Evolutionary conservation across 805 yeast species (phyloP), one percentile per base, ranked within the genome.

Genomic region (Saturnispora ahearnii): DNA sequence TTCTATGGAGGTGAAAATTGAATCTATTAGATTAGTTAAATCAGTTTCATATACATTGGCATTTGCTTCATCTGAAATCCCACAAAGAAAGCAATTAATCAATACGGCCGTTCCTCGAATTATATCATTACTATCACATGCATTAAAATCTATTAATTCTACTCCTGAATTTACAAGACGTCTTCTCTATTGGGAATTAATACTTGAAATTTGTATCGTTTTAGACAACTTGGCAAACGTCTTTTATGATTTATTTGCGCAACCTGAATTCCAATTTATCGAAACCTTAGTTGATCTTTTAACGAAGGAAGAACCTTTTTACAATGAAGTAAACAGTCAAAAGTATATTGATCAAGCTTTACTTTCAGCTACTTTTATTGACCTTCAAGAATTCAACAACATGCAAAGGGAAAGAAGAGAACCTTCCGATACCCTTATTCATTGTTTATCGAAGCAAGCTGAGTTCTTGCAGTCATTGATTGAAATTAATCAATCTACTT

Each of bases 21-120:
- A 72, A 22, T 77, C 81, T 2, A 65, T 79, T 5, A 69, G 71
- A 31, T 63, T 86, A 29, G 75, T 83, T 57, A 73, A 73, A 45
- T 69, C 78, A 2, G 75, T 84, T 22, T 59, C 82, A 34, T 63
- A 67, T 21, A 81, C 78, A 46, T 69, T 84, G 47, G 73, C 74
- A 51, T 70, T 74, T 51, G 74, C 79, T 0, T 80, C 74, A 49
- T 73, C 76, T 0, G 66, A 65, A 53, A 18, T 41, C 13, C 60
- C 62, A 1, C 58, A 59, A 2, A 69, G 82, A 51, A 63, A 63
- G 33, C 54, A 55, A 5, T 64, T 71, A 38, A 73, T 73, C 3
- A 51, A 62, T n/a, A 52, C 56, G 11, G 56, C 57, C 4, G 47
- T 67, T 10, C 65, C 66, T 3, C 53, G 56, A 15, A 50, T 65